A percentile compares a stretch with the other conserved stretches of the same genome.
These are phyloP conservation scores for Pezicula carpinea DNA, from an alignment of 2,329 filamentous ascomycete species.

Conservation along the genomic window DNA sequence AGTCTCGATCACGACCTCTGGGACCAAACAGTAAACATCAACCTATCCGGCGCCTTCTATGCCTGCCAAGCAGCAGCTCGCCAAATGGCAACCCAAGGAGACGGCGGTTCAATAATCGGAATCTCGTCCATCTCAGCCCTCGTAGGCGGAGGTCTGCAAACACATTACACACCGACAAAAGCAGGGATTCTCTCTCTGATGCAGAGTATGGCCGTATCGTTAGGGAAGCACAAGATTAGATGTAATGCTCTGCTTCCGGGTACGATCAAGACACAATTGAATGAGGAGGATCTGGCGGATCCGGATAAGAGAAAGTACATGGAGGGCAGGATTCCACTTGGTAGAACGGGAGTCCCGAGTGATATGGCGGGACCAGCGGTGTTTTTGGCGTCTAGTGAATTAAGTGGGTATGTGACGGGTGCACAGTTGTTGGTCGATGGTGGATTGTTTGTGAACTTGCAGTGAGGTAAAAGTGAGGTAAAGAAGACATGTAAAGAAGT, in stretches of 20 bases:
- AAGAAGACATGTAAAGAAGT: too few relatives aligned
- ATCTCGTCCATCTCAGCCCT: conserved; percentile 70
- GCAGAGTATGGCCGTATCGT: conserved; percentile 75
- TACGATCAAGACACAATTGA: conserved; percentile 78
- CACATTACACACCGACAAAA: conserved; percentile 87
- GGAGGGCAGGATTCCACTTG: conserved; percentile 76
- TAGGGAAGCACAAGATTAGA: conserved; percentile 70
- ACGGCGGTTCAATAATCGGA: conserved; percentile 76
- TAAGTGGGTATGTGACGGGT: conserved; percentile 79
- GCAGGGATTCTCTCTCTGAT: conserved; percentile 76
- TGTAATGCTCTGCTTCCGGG: conserved; percentile 83
- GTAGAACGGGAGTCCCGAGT: conserved; percentile 63
- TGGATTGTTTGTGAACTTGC: conserved; percentile 83
- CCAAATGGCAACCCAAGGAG: conserved; percentile 66
- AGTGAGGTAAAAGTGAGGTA: too few relatives aligned
- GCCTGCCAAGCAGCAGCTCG: conserved; percentile 78
- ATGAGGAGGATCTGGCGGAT: conserved; percentile 75
- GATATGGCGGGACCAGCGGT: conserved; percentile 82
- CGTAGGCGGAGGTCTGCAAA: conserved; percentile 73
- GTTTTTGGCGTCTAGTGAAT: conserved; percentile 73
- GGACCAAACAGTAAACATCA: conserved; percentile 67
- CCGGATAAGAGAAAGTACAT: conserved; percentile 70
- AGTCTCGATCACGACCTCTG: conserved; percentile 67
- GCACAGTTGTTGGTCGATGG: conserved; percentile 84
- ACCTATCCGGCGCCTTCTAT: conserved; percentile 86